Evolutionary conservation across 805 yeast genomes (phyloP).

Genomic region (Sungouiella blattae): DNA sequence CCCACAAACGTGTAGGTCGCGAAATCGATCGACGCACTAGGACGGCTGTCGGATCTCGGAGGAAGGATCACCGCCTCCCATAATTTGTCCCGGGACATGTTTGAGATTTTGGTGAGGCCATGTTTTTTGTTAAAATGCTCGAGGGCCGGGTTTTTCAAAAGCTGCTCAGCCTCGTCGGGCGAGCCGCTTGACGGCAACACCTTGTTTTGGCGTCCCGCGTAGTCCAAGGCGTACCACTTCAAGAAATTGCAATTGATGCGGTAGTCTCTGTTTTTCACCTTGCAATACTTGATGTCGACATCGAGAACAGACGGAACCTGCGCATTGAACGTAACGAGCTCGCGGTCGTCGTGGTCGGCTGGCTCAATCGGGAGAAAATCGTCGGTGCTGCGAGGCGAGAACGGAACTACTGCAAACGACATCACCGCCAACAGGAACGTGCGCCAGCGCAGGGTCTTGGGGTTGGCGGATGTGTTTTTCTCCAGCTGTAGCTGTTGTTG

Average conservation of each 20-base stretch:
- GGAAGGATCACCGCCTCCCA: slow-evolving; percentile 41
- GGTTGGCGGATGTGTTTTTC: too few species aligned
- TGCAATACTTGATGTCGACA: background rate
- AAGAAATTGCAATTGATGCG: slow-evolving; percentile 16
- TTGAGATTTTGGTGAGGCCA: slow-evolving; percentile 3
- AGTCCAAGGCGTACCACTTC: slow-evolving; percentile 16
- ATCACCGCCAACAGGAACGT: slow-evolving; percentile 9
- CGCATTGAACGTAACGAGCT: slow-evolving; percentile 3
- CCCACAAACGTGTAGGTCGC: too few species aligned
- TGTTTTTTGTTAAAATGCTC: slow-evolving; percentile 1
- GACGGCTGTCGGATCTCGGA: slow-evolving; percentile 44
- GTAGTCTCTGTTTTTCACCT: slow-evolving; percentile 11
- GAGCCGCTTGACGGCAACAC: slow-evolving; percentile 4
- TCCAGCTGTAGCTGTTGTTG: too few species aligned
- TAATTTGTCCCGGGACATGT: slow-evolving; percentile 14
- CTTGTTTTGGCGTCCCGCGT: slow-evolving; percentile 9
- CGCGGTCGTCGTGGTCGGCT: background rate
- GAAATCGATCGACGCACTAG: slow-evolving; percentile 18
- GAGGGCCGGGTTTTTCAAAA: slow-evolving; percentile 5
- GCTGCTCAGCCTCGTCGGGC: slow-evolving; percentile 5
- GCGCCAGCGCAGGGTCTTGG: background rate
- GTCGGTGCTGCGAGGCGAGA: background rate
- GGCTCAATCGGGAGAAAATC: slow-evolving; percentile 1
- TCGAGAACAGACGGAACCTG: background rate
- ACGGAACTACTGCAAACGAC: slow-evolving; percentile 5